Percentiles rank a stretch among this genome's conserved stretches.
Evolutionary conservation across 768 basidiomycete genomes (phyloP).

Genomic region (Mycena haematopus): DNA sequence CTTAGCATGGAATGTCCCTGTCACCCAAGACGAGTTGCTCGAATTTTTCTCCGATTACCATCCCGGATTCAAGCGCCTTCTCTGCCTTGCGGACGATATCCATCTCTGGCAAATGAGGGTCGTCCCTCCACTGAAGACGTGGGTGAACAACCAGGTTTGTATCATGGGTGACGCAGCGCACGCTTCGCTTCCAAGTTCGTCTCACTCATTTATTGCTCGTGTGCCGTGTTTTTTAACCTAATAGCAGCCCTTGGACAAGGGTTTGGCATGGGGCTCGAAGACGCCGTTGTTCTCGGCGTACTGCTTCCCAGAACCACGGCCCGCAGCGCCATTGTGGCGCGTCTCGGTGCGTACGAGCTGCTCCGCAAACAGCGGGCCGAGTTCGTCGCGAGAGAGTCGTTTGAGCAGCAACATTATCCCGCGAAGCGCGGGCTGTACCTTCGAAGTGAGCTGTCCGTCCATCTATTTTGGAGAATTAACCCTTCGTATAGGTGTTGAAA

Average conservation of each 20-base stretch:
- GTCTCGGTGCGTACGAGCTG: conserved; percentile 17
- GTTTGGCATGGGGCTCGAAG: conserved; percentile 26
- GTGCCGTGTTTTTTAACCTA: neutral
- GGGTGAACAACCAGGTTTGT: conserved; percentile 19
- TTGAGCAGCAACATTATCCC: conserved; percentile 20
- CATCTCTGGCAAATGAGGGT: conserved; percentile 29
- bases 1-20: conserved; percentile 21
- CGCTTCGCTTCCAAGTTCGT: conserved; percentile 24
- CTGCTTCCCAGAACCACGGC: conserved; percentile 10
- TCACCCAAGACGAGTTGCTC: conserved; percentile 14
- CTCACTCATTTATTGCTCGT: neutral
- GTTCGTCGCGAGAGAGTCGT: conserved; percentile 21
- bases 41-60: conserved; percentile 26
- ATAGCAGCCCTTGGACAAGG: conserved; percentile 23
- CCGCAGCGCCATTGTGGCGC: neutral
- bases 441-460: conserved; percentile 14
- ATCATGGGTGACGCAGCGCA: conserved; percentile 24
- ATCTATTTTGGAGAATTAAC: neutral
- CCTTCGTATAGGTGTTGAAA: too few relatives aligned
- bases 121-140: conserved; percentile 16
- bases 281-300: conserved; percentile 16
- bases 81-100: conserved; percentile 18
- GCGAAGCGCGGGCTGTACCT: conserved; percentile 24
- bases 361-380: conserved; percentile 26
- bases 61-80: conserved; percentile 14